Evolutionary conservation across 495 filamentous ascomycete genomes (phyloP).

Genomic region (Annulohypoxylon nitens): DNA sequence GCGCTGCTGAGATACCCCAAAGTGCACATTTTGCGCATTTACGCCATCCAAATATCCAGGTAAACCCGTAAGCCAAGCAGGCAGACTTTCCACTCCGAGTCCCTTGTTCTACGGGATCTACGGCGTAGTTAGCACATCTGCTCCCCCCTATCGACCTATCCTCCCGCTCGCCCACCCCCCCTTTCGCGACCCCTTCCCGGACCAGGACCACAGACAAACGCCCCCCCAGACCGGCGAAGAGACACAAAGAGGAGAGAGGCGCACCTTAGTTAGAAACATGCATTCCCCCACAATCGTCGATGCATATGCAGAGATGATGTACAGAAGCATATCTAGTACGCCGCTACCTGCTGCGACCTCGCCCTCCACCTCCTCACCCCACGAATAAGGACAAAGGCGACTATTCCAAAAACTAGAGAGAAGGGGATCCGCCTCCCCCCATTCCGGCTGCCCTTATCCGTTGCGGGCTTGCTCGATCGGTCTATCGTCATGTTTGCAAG

Average conservation of each 20-base stretch:
- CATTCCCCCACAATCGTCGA: conserved; percentile 49
- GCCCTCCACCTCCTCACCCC: conserved; percentile 13
- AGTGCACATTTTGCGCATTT: conserved; percentile 29
- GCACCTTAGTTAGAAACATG: conserved; percentile 25
- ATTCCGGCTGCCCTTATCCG: neutral
- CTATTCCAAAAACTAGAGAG: conserved; percentile 23
- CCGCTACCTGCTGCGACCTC: conserved; percentile 7
- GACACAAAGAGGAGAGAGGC: neutral
- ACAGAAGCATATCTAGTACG: conserved; percentile 38
- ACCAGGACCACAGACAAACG: no score
- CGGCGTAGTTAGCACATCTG: conserved; percentile 21
- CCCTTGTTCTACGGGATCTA: conserved; percentile 7
- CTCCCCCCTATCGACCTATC: conserved; percentile 3
- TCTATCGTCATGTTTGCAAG: conserved; percentile 35
- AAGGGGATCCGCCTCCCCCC: neutral
- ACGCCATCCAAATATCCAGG: conserved; percentile 17
- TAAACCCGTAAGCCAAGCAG: conserved; percentile 37
- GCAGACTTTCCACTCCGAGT: neutral
- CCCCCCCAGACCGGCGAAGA: conserved; percentile 9
- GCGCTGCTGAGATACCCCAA: conserved; percentile 42
- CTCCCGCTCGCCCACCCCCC: conserved; percentile 23
- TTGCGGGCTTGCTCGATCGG: conserved; percentile 12
- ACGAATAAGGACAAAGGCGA: conserved; percentile 35
- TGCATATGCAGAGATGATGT: conserved; percentile 47
- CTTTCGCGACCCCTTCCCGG: no score